A percentile compares a stretch with the other conserved stretches of the same genome.
phyloP scores from a whole-genome alignment of 176 grass and related monocot genomes.

The Oryza brachyantha region DNA sequence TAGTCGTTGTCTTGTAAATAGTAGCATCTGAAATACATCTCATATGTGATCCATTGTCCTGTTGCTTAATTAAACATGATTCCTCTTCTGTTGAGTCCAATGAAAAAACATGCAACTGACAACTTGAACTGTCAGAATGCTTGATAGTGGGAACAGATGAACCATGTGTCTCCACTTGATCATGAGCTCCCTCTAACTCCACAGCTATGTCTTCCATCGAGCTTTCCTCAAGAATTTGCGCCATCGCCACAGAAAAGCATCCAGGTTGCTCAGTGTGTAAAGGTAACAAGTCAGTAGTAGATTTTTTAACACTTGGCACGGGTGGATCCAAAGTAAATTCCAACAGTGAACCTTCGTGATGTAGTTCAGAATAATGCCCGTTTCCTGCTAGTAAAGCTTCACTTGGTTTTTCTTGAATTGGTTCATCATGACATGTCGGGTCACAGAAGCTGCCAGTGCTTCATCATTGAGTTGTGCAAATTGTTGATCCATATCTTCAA shows the following conservation, averaged over 20 bases:
- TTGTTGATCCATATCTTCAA: conserved; percentile 15
- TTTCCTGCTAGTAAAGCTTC: not conserved
- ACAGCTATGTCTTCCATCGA: not conserved
- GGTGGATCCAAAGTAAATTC: not conserved
- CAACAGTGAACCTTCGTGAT: not conserved
- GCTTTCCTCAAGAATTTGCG: not conserved
- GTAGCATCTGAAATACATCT: not conserved
- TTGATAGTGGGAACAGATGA: not conserved
- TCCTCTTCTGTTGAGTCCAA: not conserved
- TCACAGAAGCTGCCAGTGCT: not conserved
- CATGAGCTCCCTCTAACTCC: not conserved
- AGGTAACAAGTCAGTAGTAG: not conserved
- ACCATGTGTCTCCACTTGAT: not conserved
- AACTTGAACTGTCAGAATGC: not conserved
- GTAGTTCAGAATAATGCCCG: not conserved
- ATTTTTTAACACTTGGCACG: not conserved
- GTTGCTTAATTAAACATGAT: not conserved
- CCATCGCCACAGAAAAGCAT: not conserved
- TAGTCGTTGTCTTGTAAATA: not conserved
- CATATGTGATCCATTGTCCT: not conserved
- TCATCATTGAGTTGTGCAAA: conserved; percentile 19
- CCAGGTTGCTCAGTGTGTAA: not conserved
- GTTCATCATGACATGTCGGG: not conserved
- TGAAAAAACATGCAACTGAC: not conserved
- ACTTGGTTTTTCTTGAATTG: not conserved